Base-by-base conservation (phyloP, 192 early-diverging fungal species). In the Glomus cerebriforme region DNA sequence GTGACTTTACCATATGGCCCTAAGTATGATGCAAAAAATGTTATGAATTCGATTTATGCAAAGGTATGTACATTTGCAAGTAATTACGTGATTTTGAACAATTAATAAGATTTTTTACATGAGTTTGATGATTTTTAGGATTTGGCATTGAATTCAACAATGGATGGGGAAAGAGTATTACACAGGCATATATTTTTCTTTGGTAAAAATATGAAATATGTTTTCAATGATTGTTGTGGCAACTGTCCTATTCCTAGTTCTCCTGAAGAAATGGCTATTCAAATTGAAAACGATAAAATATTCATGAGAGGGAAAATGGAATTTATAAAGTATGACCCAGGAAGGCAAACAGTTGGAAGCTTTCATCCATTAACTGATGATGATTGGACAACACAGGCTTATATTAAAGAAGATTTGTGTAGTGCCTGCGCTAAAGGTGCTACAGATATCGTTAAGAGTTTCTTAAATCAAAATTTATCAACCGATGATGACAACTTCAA, bases 131-230 rank as follows among this genome's bases (percentile, higher is more conserved):
- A n/a, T 66, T 31, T 34, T 31, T 59, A 73, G 72, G 72, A 73
- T 19, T 27, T 73, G 49, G 49, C 5, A 19, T 47, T 73, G 49
- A 73, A 73, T 34, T 73, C 72, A 59, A n/a, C 29, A 27, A 47
- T 17, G 24, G 32, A n/a, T n/a, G n/a, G n/a, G n/a, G n/a, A n/a
- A 27, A n/a, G 47, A 59, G 27, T 24, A 13, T 27, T 73, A 27
- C 71, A 73, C 26, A 45, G 71, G 1, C 71, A 73, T 54, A 45
- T 49, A 37, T 73, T 49, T 26, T 73, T 73, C 59, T 59, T 73
- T n/a, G 72, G 72, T n/a, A 73, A n/a, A n/a, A n/a, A n/a, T 17
- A 73, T 73, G 72, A 24, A 73, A 32, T 29, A 73, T 59, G 27
- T 73, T 27, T 73, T 73, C 27, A 9, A 31, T 2, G 72, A 73